Evolutionary conservation across 176 grass and related monocot genomes (phyloP).

Genomic region (Themeda triandra): DNA sequence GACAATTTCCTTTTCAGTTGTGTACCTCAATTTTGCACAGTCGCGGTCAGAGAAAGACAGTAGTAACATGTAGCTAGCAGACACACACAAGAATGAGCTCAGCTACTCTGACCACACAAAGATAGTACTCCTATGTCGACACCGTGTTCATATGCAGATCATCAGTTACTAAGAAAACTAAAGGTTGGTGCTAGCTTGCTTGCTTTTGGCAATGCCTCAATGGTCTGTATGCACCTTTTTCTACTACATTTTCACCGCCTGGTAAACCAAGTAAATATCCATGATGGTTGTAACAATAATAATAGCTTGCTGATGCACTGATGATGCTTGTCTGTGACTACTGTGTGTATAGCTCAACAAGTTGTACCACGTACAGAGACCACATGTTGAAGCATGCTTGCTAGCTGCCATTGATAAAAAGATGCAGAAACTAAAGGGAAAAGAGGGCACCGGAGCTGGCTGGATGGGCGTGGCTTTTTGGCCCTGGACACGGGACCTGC

Average conservation of each 20-base stretch:
- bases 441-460: neutral
- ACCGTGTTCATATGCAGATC: too few species aligned
- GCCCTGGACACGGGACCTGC: conserved; percentile 9
- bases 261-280: too few species aligned
- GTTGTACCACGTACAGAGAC: too few species aligned
- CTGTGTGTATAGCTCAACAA: neutral
- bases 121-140: too few species aligned
- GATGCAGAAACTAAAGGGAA: conserved; percentile 8
- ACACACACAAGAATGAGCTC: neutral
- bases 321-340: neutral
- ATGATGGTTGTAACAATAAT: too few species aligned
- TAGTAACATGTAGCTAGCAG: too few species aligned
- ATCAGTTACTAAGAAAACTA: too few species aligned
- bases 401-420: conserved; percentile 3
- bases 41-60: neutral
- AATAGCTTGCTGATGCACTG: neutral
- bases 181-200: too few species aligned
- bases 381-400: neutral
- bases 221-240: too few species aligned
- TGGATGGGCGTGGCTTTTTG: conserved; percentile 19
- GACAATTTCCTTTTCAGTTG: neutral
- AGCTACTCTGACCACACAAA: neutral
- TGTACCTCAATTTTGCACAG: neutral
- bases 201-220: too few species aligned
- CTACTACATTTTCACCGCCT: too few species aligned